These are phyloP conservation scores for Clavispora carvajalis DNA, from an alignment of 805 yeast species.

Conservation along the genomic window DNA sequence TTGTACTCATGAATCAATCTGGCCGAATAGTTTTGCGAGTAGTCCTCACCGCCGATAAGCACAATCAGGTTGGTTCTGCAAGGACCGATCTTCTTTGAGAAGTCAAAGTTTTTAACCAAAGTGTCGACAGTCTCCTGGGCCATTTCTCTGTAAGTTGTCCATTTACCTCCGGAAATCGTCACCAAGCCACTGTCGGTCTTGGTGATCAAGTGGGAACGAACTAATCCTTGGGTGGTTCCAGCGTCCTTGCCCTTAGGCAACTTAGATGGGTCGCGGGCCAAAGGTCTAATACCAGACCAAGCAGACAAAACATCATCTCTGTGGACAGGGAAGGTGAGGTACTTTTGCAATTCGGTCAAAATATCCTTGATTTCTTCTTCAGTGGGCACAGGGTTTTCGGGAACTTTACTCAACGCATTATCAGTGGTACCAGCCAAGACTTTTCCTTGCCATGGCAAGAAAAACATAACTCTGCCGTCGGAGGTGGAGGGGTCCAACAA, in stretches of 20 bases:
- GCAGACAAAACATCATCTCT: slow-evolving; percentile 90
- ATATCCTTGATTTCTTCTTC: slow-evolving; percentile 89
- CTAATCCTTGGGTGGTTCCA: slow-evolving; percentile 75
- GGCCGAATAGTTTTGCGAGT: slow-evolving; percentile 67
- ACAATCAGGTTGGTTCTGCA: slow-evolving; percentile 52
- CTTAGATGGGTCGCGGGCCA: slow-evolving; percentile 74
- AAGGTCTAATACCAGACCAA: slow-evolving; percentile 96
- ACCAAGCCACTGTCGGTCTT: slow-evolving; percentile 69
- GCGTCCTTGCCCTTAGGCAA: slow-evolving; percentile 40
- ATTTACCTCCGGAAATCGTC: slow-evolving; percentile 94
- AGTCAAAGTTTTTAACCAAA: slow-evolving; percentile 47
- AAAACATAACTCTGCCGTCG: slow-evolving; percentile 95
- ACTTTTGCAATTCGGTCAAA: slow-evolving; percentile 80
- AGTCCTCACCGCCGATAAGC: slow-evolving; percentile 78
- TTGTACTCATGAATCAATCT: slow-evolving; percentile 75
- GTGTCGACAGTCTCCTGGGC: slow-evolving; percentile 88
- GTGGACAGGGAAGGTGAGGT: slow-evolving; percentile 80
- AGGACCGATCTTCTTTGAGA: slow-evolving; percentile 30
- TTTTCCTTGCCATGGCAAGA: slow-evolving; percentile 97
- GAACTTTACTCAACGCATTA: slow-evolving; percentile 68
- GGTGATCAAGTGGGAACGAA: slow-evolving; percentile 80
- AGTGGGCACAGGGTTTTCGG: slow-evolving; percentile 74
- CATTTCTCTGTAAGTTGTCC: slow-evolving; percentile 98
- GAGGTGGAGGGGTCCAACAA: slow-evolving; percentile 86
- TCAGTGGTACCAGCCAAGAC: slow-evolving; percentile 97